Evolutionary conservation across 2,329 filamentous ascomycete genomes (phyloP), one percentile per base, ranked within the genome.

Genomic region (Canariomyces notabilis): DNA sequence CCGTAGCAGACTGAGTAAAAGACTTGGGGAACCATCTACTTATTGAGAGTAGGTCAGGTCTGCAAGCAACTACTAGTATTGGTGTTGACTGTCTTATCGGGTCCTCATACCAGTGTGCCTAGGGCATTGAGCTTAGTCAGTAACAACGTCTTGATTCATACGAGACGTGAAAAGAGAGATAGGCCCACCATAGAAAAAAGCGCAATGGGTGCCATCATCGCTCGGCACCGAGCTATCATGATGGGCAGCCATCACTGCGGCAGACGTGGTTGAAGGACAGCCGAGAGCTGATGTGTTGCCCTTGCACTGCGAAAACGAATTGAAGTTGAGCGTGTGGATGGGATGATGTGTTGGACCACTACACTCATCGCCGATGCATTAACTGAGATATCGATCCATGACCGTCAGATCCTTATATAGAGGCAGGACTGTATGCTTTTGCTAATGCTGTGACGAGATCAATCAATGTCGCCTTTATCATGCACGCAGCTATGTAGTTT

Each of bases 1-100:
- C 82, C 79, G 67, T 90, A 87, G 65, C 87, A 87, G 35, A 95
- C 89, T 26, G 85, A 85, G 68, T 86, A 85, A 57, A 97, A 88
- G 59, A 97, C 83, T 60, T 85, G 80, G 0, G 85, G 81, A n/a
- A 84, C 86, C 89, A 96, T 96, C 61, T 75, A 35, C n/a, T n/a
- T n/a, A n/a, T n/a, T n/a, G 7, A 6, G 12, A 18, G 31, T 7
- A 14, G 23, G 26, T 7, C 6, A 14, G 23, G 16, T 31, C 12
- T 29, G 26, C 16, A 37, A 37, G 5, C 35, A 21, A 20, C 35
- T 23, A 7, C 11, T 5, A 31, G 8, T n/a, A n/a, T n/a, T n/a
- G n/a, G n/a, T n/a, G 5, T 22, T 8, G 4, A 29, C 7, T 12
- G 9, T 12, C 8, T 4, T 8, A 29, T 29, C 4, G 14, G 26